Base-by-base conservation (phyloP, 129 eudicot genomes). In the Gnaphalium uliginosum region DNA sequence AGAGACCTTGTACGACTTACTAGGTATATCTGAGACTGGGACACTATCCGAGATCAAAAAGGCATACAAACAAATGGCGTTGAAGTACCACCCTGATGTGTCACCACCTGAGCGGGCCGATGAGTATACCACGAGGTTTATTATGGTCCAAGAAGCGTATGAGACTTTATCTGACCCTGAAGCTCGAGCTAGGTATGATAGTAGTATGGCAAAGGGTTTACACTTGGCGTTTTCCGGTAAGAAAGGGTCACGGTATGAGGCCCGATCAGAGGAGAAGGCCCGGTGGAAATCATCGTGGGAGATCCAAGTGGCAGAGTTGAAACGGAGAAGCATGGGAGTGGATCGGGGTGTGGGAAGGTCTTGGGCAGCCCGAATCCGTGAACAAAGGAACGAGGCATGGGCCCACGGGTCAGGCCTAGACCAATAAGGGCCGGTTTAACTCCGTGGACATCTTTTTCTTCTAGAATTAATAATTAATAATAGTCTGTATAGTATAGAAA, bases 161-260 rank as follows among this genome's bases (percentile, higher is more conserved):
- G 82, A 87, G 83, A 87, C 89, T 24, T 60, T 84, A 66, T 85
- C 87, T 24, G 92, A 87, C 76, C 92, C 92, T 14, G 68, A 75
- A 13, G 37, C 78, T 18, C 80, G 89, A 68, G 89, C 89, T 26
- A 8, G 80, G 69, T 84, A 87, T 63, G 92, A 87, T 50, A 68
- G 77, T 23, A 76, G 39, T 54, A 60, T 84, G 81, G 64, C 81
- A 0, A 68, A 64, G 61, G 88, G 85, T 0, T 69, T 76, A 9
- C 86, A 72, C 67, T 48, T 67, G 32, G 81, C 70, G 5, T 80
- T 83, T 41, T 80, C 83, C 2, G 57, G 58, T 17, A 69, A 69
- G 23, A 72, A 48, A 26, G 78, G 61, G 50, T 64, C 48, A n/a
- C 63, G 84, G 67, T 78, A 60, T 26, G 46, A 73, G 53, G 33